A percentile compares a stretch with the other conserved stretches of the same genome.
phyloP scores from a whole-genome alignment of 257 asterid species.

The Solanum gandarillasii region DNA sequence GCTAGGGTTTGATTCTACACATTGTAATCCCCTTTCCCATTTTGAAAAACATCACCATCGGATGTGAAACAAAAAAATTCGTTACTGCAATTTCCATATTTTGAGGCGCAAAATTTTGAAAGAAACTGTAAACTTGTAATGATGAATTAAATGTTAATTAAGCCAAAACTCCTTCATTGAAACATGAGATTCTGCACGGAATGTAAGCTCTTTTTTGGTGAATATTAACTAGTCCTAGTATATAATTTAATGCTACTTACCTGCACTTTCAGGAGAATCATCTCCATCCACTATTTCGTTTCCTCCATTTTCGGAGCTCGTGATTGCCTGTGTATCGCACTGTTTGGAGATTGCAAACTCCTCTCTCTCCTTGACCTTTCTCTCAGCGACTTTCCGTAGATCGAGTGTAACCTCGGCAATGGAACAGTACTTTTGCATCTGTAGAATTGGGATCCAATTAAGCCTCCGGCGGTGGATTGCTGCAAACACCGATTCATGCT shows the following conservation, averaged over 20 bases:
- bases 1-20: too few species aligned
- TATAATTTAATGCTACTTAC: slow-evolving; percentile 18
- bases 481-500: slow-evolving; percentile 58
- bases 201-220: not conserved
- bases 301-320: slow-evolving; percentile 25
- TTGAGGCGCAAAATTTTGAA: not conserved
- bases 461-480: slow-evolving; percentile 78
- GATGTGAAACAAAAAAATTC: not conserved
- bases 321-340: slow-evolving; percentile 1
- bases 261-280: slow-evolving; percentile 62
- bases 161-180: not conserved
- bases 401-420: slow-evolving; percentile 67
- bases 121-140: not conserved
- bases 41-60: not conserved
- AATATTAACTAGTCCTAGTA: not conserved
- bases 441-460: slow-evolving; percentile 94
- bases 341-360: slow-evolving; percentile 5
- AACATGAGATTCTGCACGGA: not conserved
- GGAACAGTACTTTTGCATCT: slow-evolving; percentile 85
- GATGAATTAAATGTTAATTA: not conserved
- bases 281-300: slow-evolving; percentile 47
- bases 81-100: not conserved
- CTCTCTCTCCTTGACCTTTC: slow-evolving; percentile 29
- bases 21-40: too few species aligned
- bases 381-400: slow-evolving; percentile 56